A percentile compares a stretch with the other conserved stretches of the same genome.
phyloP scores from a whole-genome alignment of 192 early-diverging fungal genomes.

The Diversispora eburnea region DNA sequence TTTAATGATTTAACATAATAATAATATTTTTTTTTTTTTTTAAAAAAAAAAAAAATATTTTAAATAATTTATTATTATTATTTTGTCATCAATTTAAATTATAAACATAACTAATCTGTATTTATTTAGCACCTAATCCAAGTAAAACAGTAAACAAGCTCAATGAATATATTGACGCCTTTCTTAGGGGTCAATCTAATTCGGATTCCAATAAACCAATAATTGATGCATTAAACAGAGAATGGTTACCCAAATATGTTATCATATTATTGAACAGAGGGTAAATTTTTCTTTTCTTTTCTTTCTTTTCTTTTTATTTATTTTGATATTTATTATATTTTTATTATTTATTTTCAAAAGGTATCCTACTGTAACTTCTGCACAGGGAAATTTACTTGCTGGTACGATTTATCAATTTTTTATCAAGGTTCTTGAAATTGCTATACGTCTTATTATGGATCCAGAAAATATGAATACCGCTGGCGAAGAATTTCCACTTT shows the following conservation, averaged over 20 bases:
- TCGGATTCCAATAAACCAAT: background rate
- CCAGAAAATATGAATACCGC: slow-evolving; percentile 16
- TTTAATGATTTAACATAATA: background rate
- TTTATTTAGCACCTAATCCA: slow-evolving; percentile 6
- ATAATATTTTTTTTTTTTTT: background rate
- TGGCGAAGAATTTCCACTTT: slow-evolving; percentile 28
- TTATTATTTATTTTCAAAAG: background rate
- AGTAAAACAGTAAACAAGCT: slow-evolving; percentile 12
- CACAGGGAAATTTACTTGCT: slow-evolving; percentile 12
- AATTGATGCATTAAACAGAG: slow-evolving; percentile 15
- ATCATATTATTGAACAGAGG: slow-evolving; percentile 12
- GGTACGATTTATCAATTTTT: slow-evolving; percentile 21
- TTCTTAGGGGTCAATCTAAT: background rate
- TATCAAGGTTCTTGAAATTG: slow-evolving; percentile 26
- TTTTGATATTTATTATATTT: background rate
- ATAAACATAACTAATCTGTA: background rate
- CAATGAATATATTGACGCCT: background rate
- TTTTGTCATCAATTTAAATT: background rate
- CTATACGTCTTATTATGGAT: slow-evolving; percentile 23
- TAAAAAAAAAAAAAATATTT: background rate
- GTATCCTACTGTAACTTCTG: slow-evolving; percentile 13
- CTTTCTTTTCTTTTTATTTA: background rate
- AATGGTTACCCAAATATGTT: slow-evolving; percentile 30
- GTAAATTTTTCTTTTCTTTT: slow-evolving; percentile 12
- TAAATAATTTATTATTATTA: background rate